Percentiles rank a stretch among this genome's conserved stretches.
These are phyloP conservation scores for Boletellus sp. DNA, from an alignment of 768 basidiomycete genomes.

Conservation along the genomic window DNA sequence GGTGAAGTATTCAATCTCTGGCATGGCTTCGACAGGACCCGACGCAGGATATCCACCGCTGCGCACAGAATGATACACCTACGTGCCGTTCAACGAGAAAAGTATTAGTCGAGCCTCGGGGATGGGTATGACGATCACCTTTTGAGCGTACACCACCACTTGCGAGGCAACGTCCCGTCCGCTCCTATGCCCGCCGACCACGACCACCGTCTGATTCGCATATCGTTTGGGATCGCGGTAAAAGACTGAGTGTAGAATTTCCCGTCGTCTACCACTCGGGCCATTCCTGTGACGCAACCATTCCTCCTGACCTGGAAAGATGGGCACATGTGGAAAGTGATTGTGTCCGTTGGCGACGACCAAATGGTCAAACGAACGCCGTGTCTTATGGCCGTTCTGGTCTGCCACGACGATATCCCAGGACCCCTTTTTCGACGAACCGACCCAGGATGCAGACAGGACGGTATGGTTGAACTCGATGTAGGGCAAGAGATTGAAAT, in stretches of 20 bases:
- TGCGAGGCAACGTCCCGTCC: constrained; percentile 48
- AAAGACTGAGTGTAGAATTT: constrained; percentile 51
- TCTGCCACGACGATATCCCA: constrained; percentile 43
- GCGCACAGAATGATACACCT: constrained; percentile 38
- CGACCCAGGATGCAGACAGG: constrained; percentile 42
- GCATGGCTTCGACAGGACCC: constrained; percentile 31
- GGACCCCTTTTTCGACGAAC: constrained; percentile 33
- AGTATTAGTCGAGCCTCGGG: not conserved
- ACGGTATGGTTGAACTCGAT: constrained; percentile 45
- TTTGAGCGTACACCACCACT: constrained; percentile 35
- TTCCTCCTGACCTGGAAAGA: constrained; percentile 44
- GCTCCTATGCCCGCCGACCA: constrained; percentile 47
- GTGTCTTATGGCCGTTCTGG: constrained; percentile 16
- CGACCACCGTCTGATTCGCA: constrained; percentile 40
- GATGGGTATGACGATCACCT: constrained; percentile 33
- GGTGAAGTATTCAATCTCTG: constrained; percentile 50
- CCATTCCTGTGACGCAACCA: constrained; percentile 39
- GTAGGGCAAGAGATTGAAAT: constrained; percentile 37
- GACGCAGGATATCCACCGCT: constrained; percentile 16
- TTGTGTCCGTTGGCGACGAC: constrained; percentile 56
- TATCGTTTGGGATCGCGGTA: constrained; percentile 48
- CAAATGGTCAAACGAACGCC: constrained; percentile 47
- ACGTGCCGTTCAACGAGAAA: not conserved
- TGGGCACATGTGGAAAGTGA: constrained; percentile 45
- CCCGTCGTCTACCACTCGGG: constrained; percentile 24